Conservation (phyloP, 2,329 filamentous ascomycete genomes). For the Neofusicoccum laricinum region DNA sequence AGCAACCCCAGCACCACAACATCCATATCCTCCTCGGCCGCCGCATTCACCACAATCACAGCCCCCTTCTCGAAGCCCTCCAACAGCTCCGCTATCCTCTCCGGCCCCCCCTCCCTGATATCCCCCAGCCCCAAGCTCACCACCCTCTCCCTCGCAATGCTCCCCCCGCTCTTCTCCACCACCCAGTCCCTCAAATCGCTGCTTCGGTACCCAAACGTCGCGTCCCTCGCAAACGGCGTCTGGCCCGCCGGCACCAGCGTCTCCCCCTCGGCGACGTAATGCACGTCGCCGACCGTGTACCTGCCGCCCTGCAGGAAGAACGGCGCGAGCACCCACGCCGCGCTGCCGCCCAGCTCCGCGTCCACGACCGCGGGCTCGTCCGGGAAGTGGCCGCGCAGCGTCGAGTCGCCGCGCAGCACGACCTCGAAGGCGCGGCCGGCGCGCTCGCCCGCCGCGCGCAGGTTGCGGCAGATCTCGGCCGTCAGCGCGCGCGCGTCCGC, state of each 20-base stretch:
- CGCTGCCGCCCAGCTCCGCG: slow-evolving; percentile 46
- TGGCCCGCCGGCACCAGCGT: slow-evolving; percentile 49
- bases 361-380: slow-evolving; percentile 54
- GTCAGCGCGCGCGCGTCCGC: slow-evolving; percentile 48
- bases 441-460: slow-evolving; percentile 44
- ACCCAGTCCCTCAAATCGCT: slow-evolving; percentile 55
- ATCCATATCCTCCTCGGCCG: slow-evolving; percentile 54
- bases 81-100: slow-evolving; percentile 43
- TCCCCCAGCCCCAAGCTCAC: slow-evolving; percentile 47
- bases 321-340: slow-evolving; percentile 54
- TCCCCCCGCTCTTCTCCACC: slow-evolving; percentile 51
- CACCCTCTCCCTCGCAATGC: slow-evolving; percentile 39
- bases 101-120: slow-evolving; percentile 47
- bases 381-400: slow-evolving; percentile 56
- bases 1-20: slow-evolving; percentile 53
- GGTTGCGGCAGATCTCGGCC: slow-evolving; percentile 49
- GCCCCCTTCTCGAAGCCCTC: slow-evolving; percentile 34
- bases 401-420: slow-evolving; percentile 57
- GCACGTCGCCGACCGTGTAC: slow-evolving; percentile 56
- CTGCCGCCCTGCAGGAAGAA: slow-evolving; percentile 60
- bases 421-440: slow-evolving; percentile 49
- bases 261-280: slow-evolving; percentile 56
- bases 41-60: slow-evolving; percentile 54
- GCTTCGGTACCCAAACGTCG: slow-evolving; percentile 56
- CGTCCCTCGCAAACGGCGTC: slow-evolving; percentile 58